Evolutionary conservation across 306 rosid genomes (phyloP), one percentile per base, ranked within the genome.

Genomic region (Prinsepia uniflora): DNA sequence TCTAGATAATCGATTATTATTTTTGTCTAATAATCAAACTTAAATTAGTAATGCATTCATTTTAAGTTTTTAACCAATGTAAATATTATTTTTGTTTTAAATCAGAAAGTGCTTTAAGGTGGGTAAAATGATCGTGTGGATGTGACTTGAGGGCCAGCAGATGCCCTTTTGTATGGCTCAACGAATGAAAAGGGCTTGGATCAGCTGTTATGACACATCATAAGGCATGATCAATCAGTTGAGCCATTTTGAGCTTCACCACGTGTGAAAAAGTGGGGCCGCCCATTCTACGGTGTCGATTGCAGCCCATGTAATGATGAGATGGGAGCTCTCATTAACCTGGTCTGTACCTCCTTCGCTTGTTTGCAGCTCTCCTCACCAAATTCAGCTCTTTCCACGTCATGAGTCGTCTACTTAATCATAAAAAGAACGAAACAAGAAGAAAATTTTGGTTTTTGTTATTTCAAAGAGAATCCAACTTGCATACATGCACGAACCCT

Each of bases 161-260:
- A 30, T 5, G 74, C 15, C 64, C 8, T 4, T 14, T 20, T 44
- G 74, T 10, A 15, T 50, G 46, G 56, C 49, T 44, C 3, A 45
- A 70, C 54, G 22, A 69, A 54, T 20, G 17, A 6, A 54, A 52
- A 0, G 9, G 55, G 45, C 19, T 44, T 70, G 10, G 74, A 70
- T 44, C 55, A 70, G 5, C 19, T 13, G 34, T 13, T 41, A 64
- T 14, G 73, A 69, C 64, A 4, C 13, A 20, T 69, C 73, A 57
- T 22, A 24, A 20, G 74, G 44, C 45, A 5, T 70, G 45, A 44
- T 70, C 65, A 56, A 43, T 70, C 65, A 44, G 34, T 0, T 7
- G 52, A n/a, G 15, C 30, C 5, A 14, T 50, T 18, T 5, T 36
- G n/a, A 44, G 34, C 74, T 17, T 43, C 10, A 18, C 39, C 8